Conservation (phyloP, 2,329 filamentous ascomycete species). For the Microdochium nivale region DNA sequence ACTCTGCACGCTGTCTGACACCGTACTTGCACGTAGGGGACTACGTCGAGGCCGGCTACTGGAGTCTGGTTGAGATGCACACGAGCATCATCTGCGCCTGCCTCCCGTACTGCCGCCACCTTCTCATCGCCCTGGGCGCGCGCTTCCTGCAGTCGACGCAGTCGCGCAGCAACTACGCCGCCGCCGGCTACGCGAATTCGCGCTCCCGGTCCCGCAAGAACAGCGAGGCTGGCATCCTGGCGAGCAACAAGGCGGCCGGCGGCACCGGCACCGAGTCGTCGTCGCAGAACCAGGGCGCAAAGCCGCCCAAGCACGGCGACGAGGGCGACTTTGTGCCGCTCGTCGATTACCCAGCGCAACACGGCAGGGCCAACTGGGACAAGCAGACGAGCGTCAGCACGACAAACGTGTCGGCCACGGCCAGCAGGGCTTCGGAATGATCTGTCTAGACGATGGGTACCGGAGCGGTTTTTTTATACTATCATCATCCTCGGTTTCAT, state of each 20-base stretch:
- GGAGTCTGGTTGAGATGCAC: constrained; percentile 31
- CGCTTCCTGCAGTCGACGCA: constrained; percentile 5
- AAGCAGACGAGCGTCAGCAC: neutral
- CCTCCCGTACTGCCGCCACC: constrained; percentile 25
- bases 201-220: neutral
- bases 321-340: constrained; percentile 10
- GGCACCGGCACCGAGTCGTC: neutral
- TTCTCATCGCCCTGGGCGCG: constrained; percentile 11
- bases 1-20: no score
- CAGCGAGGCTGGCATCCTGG: neutral
- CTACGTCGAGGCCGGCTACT: constrained; percentile 27
- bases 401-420: neutral
- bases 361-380: neutral
- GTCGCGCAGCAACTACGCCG: constrained; percentile 1
- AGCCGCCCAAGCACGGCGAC: constrained; percentile 6
- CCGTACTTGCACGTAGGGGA: no score
- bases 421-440: neutral
- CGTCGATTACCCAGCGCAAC: constrained; percentile 3
- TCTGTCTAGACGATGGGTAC: no score
- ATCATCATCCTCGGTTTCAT: no score
- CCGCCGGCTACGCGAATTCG: neutral
- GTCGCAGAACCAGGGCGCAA: neutral
- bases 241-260: neutral
- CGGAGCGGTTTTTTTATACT: no score
- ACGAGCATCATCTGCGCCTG: constrained; percentile 34